Base-by-base conservation (phyloP, 2,329 filamentous ascomycete species). In the Ophioceras dolichostomum region DNA sequence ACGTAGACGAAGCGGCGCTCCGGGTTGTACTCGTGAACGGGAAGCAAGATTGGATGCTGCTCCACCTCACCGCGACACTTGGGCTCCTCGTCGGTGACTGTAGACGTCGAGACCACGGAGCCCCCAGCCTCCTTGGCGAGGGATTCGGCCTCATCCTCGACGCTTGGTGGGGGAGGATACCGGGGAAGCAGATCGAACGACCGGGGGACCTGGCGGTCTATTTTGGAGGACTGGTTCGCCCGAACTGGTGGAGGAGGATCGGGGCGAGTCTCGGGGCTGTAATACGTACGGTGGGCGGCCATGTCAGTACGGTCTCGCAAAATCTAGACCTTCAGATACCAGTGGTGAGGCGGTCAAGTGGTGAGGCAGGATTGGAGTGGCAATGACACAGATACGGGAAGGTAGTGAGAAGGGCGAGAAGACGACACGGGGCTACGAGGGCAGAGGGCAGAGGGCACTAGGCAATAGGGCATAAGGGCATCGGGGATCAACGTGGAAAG, bases 1-100 rank as follows among this genome's bases (percentile, higher is more conserved):
- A 81, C 57, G 27, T 80, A 57, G 8, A 83, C 73, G 47, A 79
- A 84, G 28, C 79, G 71, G 27, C 74, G 68, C 51, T 85, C 80
- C 4, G 68, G 65, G 45, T 75, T 76, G 47, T 67, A 53, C 35
- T 74, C 67, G 46, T 65, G 61, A 37, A 82, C 70, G 39, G 80
- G 75, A 39, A 79, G 58, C 18, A 88, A 62, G 34, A 87, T 63
- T 10, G 76, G 76, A 19, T 76, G 60, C 49, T 88, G 83, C 37
- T 87, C 79, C 40, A 79, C 57, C 5, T 72, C 69, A 28, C 83
- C 83, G 39, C 72, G 71, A 40, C 69, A 68, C 35, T 67, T 64
- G 20, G 72, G 67, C 40, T 79, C 73, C 45, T 79, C 77, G 39
- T 61, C 64, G n/a, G n/a, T n/a, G 38, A 45, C 48, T 31, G 46